Conservation (phyloP, 176 grass and related monocot species). For the Oryza australiensis region DNA sequence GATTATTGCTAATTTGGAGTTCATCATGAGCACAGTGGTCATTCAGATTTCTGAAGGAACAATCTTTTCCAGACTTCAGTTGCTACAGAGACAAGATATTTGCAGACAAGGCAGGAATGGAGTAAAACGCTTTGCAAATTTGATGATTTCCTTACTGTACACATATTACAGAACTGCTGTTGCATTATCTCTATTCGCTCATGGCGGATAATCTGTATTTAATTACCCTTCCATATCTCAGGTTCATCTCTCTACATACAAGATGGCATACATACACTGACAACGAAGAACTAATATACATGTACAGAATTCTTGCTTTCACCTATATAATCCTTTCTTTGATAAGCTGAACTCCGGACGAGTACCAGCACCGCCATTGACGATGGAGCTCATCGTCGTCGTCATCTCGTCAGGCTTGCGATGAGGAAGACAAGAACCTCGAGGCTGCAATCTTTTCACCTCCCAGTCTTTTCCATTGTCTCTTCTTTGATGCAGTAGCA, state of each 20-base stretch:
- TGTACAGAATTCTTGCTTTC: conserved; percentile 40
- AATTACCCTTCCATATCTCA: conserved; percentile 47
- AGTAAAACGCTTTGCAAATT: conserved; percentile 32
- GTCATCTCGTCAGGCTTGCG: not conserved
- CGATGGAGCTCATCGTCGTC: conserved; percentile 24
- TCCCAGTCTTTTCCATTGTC: conserved; percentile 4
- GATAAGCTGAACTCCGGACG: not conserved
- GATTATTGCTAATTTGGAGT: not conserved
- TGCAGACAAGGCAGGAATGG: not conserved
- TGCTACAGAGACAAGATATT: not conserved
- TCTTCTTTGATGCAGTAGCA: conserved; percentile 21
- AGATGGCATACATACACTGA: conserved; percentile 43
- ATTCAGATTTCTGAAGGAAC: not conserved
- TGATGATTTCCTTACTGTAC: conserved; percentile 38
- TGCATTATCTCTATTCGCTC: conserved; percentile 29
- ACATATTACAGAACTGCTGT: conserved; percentile 33
- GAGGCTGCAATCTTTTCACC: not conserved
- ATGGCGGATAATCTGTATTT: conserved; percentile 47
- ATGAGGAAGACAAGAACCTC: not conserved
- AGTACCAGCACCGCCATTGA: conserved; percentile 6
- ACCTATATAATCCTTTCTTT: conserved; percentile 18
- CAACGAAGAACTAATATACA: conserved; percentile 45
- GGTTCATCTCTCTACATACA: conserved; percentile 48
- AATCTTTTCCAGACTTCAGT: not conserved
- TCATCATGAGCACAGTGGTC: not conserved